Conservation (phyloP, 1,284 basidiomycete species). For the Ustilago loliicola region DNA sequence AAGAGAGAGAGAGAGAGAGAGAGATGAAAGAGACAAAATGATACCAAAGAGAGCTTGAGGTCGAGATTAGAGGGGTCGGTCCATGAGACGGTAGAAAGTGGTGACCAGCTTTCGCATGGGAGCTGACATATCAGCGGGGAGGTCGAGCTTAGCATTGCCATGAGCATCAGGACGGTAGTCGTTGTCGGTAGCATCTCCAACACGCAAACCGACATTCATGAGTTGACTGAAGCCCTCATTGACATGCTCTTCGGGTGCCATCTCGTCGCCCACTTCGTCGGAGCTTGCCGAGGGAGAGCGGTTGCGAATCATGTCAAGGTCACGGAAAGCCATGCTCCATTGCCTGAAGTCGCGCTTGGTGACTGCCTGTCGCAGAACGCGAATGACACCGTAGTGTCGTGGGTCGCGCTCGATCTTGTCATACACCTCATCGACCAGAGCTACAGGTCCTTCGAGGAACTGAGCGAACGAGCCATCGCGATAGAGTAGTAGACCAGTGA, state of each 20-base stretch:
- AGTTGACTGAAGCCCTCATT: conserved; percentile 47
- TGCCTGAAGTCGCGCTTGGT: conserved; percentile 45
- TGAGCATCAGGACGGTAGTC: conserved; percentile 40
- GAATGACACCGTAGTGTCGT: conserved; percentile 45
- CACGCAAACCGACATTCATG: conserved; percentile 45
- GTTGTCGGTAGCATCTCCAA: conserved; percentile 34
- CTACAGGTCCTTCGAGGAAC: conserved; percentile 50
- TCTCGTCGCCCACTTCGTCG: conserved; percentile 4
- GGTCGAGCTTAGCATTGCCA: conserved; percentile 36
- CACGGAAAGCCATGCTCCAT: conserved; percentile 57
- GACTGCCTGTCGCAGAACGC: conserved; percentile 29
- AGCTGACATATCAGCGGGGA: conserved; percentile 42
- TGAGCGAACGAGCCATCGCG: conserved; percentile 54
- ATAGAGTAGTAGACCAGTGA: conserved; percentile 50
- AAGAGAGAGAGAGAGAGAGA: conserved; percentile 1
- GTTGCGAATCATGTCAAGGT: conserved; percentile 42
- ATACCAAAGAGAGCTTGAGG: background rate
- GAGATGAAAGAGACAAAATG: too few relatives aligned
- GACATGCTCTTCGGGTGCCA: conserved; percentile 25
- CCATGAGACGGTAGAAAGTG: conserved; percentile 49
- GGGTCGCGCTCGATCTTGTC: conserved; percentile 43
- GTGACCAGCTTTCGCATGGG: conserved; percentile 46
- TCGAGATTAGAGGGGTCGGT: conserved; percentile 29
- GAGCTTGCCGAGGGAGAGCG: conserved; percentile 4
- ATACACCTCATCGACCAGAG: conserved; percentile 39